phyloP scores from a whole-genome alignment of 176 grass and related monocot genomes.

The Ampelocalamus luodianensis region DNA sequence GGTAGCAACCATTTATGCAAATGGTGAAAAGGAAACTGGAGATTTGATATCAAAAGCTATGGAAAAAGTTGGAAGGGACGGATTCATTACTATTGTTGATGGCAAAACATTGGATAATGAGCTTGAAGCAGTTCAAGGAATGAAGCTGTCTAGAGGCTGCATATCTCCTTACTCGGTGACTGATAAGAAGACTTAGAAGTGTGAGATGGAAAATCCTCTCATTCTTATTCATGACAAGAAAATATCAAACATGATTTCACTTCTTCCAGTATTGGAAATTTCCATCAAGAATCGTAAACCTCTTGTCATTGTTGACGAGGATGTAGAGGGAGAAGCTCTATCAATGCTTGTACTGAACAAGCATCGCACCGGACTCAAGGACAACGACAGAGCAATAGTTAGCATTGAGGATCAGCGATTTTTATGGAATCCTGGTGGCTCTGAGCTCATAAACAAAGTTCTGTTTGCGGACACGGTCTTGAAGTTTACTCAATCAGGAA shows the following conservation, averaged over 20 bases:
- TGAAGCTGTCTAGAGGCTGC: constrained; percentile 93
- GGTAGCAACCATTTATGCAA: constrained; percentile 93
- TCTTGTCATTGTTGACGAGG: constrained; percentile 87
- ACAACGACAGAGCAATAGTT: no score
- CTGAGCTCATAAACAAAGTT: no score
- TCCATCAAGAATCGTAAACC: constrained; percentile 70
- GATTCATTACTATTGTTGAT: constrained; percentile 84
- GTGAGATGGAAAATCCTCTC: constrained; percentile 78
- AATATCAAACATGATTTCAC: constrained; percentile 83
- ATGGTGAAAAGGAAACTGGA: constrained; percentile 93
- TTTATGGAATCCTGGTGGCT: no score
- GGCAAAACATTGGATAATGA: constrained; percentile 86
- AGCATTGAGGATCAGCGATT: no score
- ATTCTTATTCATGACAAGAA: constrained; percentile 99
- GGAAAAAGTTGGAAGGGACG: constrained; percentile 95
- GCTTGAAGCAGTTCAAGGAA: constrained; percentile 85
- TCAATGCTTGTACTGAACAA: constrained; percentile 85
- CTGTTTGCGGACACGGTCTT: constrained; percentile 88
- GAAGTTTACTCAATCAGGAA: constrained; percentile 84
- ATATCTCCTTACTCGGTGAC: constrained; percentile 97
- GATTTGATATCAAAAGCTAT: constrained; percentile 87
- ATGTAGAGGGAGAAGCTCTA: constrained; percentile 85
- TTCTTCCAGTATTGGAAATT: constrained; percentile 74
- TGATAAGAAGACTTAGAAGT: constrained; percentile 92
- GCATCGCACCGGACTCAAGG: constrained; percentile 84